Percentiles rank a stretch among this genome's conserved stretches.
Conservation (phyloP, 1,284 basidiomycete species). For the Cerioporus squamosus region DNA sequence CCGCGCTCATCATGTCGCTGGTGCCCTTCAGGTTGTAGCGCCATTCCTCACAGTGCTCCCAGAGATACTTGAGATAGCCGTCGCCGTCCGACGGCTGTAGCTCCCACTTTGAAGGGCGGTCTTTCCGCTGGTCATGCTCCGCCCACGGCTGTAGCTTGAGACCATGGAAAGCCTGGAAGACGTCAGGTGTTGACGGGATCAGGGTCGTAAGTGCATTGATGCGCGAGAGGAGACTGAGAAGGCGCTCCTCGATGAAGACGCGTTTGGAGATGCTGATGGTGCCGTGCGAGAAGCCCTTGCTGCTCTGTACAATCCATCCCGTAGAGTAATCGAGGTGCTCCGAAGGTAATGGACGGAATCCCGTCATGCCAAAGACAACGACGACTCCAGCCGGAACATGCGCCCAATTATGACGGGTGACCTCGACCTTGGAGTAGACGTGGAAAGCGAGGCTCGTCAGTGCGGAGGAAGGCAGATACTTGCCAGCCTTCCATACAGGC, state of each 20-base stretch:
- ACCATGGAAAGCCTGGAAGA: conserved; percentile 31
- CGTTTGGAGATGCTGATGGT: conserved; percentile 33
- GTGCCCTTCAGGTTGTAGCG: conserved; percentile 32
- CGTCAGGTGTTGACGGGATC: conserved; percentile 33
- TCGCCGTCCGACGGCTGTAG: conserved; percentile 18
- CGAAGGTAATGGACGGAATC: conserved; percentile 26
- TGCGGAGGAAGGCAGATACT: conserved; percentile 27
- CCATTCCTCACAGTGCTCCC: conserved; percentile 36
- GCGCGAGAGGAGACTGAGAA: conserved; percentile 31
- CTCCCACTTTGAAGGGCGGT: conserved; percentile 30
- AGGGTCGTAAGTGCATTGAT: conserved; percentile 39
- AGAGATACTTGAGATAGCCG: conserved; percentile 30
- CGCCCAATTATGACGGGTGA: conserved; percentile 28
- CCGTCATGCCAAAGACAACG: conserved; percentile 36
- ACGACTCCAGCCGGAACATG: conserved; percentile 26
- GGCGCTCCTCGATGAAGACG: conserved; percentile 35
- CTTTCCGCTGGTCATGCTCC: conserved; percentile 30
- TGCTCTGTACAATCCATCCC: conserved; percentile 30
- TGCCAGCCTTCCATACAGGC: conserved; percentile 31
- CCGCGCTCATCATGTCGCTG: conserved; percentile 27
- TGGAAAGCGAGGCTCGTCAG: conserved; percentile 37
- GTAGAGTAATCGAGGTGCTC: conserved; percentile 28
- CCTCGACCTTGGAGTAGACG: conserved; percentile 28
- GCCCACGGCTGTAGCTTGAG: conserved; percentile 35
- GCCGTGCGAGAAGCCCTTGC: conserved; percentile 31